A percentile compares a stretch with the other conserved stretches of the same genome.
phyloP scores from a whole-genome alignment of 2,329 filamentous ascomycete genomes.

The Neonectria neomacrospora region DNA sequence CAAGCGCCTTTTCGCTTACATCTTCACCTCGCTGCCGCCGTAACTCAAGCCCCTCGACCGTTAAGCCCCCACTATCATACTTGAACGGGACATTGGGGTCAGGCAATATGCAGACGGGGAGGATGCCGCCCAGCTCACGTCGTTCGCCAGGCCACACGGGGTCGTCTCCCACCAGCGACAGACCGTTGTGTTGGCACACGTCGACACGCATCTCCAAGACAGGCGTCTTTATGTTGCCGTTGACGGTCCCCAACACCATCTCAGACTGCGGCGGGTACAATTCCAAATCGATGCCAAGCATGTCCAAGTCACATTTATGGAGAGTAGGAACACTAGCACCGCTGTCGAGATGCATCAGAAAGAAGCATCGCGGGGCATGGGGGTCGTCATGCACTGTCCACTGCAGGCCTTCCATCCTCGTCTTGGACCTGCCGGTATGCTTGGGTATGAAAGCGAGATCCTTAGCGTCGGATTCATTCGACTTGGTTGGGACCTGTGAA shows the following conservation, averaged over 20 bases:
- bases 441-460: slow-evolving; percentile 32
- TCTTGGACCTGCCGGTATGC: slow-evolving; percentile 6
- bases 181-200: slow-evolving; percentile 39
- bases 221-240: slow-evolving; percentile 15
- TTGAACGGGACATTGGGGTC: slow-evolving; percentile 6
- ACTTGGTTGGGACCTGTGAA: not conserved
- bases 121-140: slow-evolving; percentile 39
- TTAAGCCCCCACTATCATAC: slow-evolving; percentile 27
- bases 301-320: slow-evolving; percentile 32
- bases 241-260: slow-evolving; percentile 31
- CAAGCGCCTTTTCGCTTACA: slow-evolving; percentile 34
- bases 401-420: slow-evolving; percentile 6
- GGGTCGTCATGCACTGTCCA: slow-evolving; percentile 30
- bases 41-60: slow-evolving; percentile 7
- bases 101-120: slow-evolving; percentile 38
- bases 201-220: slow-evolving; percentile 43
- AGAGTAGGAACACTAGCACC: slow-evolving; percentile 39
- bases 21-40: slow-evolving; percentile 27
- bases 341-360: slow-evolving; percentile 43
- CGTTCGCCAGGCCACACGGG: slow-evolving; percentile 40
- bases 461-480: slow-evolving; percentile 24
- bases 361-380: slow-evolving; percentile 34
- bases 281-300: slow-evolving; percentile 35
- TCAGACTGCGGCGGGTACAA: slow-evolving; percentile 39
- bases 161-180: slow-evolving; percentile 39